Conservation (phyloP, 768 basidiomycete species). For the Amanita fuliginea region DNA sequence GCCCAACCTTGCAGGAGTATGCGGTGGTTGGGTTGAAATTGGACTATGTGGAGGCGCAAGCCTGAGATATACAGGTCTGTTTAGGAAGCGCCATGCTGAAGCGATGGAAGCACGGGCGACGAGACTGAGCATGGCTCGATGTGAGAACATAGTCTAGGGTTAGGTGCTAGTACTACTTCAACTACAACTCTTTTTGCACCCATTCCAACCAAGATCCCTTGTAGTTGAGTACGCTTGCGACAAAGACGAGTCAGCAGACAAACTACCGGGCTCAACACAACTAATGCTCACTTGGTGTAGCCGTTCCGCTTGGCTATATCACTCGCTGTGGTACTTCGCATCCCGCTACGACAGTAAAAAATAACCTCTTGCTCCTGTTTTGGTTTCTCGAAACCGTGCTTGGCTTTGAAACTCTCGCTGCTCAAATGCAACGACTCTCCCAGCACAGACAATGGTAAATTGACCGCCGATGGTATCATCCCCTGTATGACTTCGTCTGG, state of each 20-base stretch:
- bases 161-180: constrained; percentile 17
- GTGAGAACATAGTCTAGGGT: constrained; percentile 4
- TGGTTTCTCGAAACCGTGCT: constrained; percentile 70
- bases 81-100: constrained; percentile 11
- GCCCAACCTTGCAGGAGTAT: constrained; percentile 36
- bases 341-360: constrained; percentile 88
- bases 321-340: constrained; percentile 69
- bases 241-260: not conserved
- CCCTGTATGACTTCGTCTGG: constrained; percentile 86
- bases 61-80: constrained; percentile 6
- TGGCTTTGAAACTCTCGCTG: constrained; percentile 44
- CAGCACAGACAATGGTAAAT: constrained; percentile 77
- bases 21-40: constrained; percentile 45
- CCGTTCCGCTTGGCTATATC: constrained; percentile 78
- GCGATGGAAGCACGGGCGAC: constrained; percentile 14
- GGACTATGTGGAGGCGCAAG: constrained; percentile 13
- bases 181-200: constrained; percentile 34
- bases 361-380: constrained; percentile 59
- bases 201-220: constrained; percentile 87
- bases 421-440: constrained; percentile 50
- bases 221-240: constrained; percentile 58
- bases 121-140: constrained; percentile 16
- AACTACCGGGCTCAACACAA: not conserved
- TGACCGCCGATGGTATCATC: constrained; percentile 86
- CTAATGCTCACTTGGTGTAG: constrained; percentile 57